phyloP scores from a whole-genome alignment of 352 stramenopile species.

The Pythium dissotocum region DNA sequence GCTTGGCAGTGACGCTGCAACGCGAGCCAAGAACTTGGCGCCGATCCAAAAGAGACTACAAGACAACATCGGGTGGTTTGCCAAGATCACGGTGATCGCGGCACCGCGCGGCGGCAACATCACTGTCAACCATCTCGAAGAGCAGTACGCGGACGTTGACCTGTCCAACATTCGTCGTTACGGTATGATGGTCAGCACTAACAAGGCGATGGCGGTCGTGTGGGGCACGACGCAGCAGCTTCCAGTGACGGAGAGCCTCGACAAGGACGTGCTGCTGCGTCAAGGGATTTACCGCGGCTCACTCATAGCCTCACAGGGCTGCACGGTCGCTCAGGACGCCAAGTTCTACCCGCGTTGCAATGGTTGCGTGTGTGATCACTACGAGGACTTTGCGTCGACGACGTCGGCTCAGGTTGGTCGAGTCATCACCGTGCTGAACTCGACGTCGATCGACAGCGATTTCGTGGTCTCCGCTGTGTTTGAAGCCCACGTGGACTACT shows the following conservation, averaged over 20 bases:
- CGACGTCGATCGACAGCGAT: constrained; percentile 10
- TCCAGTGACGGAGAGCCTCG: background rate
- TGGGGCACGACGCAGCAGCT: constrained; percentile 15
- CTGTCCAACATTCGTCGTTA: constrained; percentile 11
- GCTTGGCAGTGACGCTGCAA: background rate
- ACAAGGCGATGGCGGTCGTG: constrained; percentile 9
- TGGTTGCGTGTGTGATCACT: constrained; percentile 17
- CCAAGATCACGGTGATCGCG: constrained; percentile 7
- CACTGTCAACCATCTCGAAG: constrained; percentile 3
- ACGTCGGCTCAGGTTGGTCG: background rate
- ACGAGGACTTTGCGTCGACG: constrained; percentile 11
- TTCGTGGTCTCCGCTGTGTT: constrained; percentile 10
- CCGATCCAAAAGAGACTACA: constrained; percentile 9
- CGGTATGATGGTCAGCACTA: constrained; percentile 12
- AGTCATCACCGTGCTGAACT: constrained; percentile 14
- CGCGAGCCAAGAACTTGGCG: background rate
- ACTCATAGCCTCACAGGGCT: background rate
- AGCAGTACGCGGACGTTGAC: constrained; percentile 11
- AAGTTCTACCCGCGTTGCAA: constrained; percentile 13
- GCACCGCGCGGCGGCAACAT: background rate
- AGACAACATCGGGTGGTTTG: constrained; percentile 8
- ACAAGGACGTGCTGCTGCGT: constrained; percentile 17
- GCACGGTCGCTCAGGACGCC: constrained; percentile 9
- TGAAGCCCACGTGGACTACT: constrained; percentile 15
- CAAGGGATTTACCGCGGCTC: constrained; percentile 22